phyloP scores from a whole-genome alignment of 805 yeast genomes.

The Groenewaldozyma salmanticensis region DNA sequence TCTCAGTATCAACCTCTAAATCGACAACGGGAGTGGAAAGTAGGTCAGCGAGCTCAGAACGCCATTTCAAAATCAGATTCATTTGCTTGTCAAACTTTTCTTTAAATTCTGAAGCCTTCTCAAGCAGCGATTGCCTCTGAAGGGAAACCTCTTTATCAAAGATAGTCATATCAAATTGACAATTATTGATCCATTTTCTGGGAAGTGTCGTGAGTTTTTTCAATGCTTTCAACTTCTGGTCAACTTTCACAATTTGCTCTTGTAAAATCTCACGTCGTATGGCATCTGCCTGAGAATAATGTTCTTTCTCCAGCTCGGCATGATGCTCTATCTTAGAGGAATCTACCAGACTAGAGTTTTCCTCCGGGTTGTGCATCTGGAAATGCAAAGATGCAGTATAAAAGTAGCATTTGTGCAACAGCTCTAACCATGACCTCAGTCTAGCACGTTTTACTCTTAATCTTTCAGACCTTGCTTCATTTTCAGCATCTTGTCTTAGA shows the following conservation, averaged over 20 bases:
- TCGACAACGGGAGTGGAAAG: constrained; percentile 46
- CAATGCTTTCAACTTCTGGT: too few relatives aligned
- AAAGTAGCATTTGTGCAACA: constrained; percentile 69
- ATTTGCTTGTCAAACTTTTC: constrained; percentile 46
- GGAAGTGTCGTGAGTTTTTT: constrained; percentile 4
- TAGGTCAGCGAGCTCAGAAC: constrained; percentile 33
- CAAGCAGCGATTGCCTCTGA: too few relatives aligned
- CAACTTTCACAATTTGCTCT: constrained; percentile 28
- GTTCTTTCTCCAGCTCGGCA: constrained; percentile 17
- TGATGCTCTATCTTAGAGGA: background rate
- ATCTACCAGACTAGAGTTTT: constrained; percentile 15
- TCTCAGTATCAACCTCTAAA: constrained; percentile 42
- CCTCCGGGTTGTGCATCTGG: constrained; percentile 34
- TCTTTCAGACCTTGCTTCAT: constrained; percentile 3
- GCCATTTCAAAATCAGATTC: constrained; percentile 41
- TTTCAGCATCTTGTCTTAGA: constrained; percentile 13
- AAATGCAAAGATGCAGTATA: constrained; percentile 66
- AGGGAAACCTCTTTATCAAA: too few relatives aligned
- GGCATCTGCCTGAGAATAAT: constrained; percentile 52
- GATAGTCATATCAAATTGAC: too few relatives aligned
- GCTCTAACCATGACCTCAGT: constrained; percentile 41
- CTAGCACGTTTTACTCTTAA: constrained; percentile 6
- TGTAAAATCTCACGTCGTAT: constrained; percentile 44
- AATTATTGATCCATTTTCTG: too few relatives aligned
- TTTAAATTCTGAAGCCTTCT: too few relatives aligned